Evolutionary conservation across 306 rosid genomes (phyloP).

Genomic region (Quercus robur): DNA sequence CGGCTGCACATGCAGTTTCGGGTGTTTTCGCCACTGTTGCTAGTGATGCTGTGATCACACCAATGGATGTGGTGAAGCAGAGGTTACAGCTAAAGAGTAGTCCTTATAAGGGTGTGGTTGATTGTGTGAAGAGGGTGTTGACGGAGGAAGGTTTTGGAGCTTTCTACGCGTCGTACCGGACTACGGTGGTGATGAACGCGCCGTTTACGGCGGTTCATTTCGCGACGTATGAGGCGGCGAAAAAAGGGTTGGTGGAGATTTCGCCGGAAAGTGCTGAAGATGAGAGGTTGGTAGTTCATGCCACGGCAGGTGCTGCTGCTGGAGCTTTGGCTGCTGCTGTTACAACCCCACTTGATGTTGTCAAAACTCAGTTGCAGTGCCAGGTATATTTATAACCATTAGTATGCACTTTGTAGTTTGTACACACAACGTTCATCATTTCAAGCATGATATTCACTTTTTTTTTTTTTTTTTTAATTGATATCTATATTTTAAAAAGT

Average conservation of each 20-base stretch:
- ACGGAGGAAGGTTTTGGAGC: constrained; percentile 70
- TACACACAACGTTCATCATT: too few relatives aligned
- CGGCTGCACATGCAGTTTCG: constrained; percentile 60
- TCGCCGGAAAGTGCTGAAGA: constrained; percentile 57
- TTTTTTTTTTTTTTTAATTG: background rate
- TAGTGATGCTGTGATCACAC: constrained; percentile 88
- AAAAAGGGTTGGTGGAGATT: constrained; percentile 48
- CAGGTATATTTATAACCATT: constrained; percentile 38
- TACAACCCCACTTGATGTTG: constrained; percentile 82
- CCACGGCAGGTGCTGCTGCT: constrained; percentile 77
- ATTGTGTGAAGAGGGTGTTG: constrained; percentile 63
- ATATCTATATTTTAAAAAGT: too few relatives aligned
- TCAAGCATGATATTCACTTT: background rate
- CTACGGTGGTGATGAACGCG: constrained; percentile 84
- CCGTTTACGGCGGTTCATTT: constrained; percentile 79
- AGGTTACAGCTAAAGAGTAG: constrained; percentile 69
- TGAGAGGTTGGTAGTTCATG: constrained; percentile 61
- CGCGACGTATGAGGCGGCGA: constrained; percentile 60
- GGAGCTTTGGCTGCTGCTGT: constrained; percentile 70
- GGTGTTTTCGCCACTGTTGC: constrained; percentile 76
- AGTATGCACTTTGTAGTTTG: too few relatives aligned
- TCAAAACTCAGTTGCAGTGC: constrained; percentile 78
- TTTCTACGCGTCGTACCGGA: constrained; percentile 75
- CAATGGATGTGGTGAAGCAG: constrained; percentile 95
- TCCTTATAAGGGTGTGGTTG: constrained; percentile 69